Evolutionary conservation across 2,329 filamentous ascomycete species (phyloP), one percentile per base, ranked within the genome.

Genomic region (Sodiomyces alkalinus): DNA sequence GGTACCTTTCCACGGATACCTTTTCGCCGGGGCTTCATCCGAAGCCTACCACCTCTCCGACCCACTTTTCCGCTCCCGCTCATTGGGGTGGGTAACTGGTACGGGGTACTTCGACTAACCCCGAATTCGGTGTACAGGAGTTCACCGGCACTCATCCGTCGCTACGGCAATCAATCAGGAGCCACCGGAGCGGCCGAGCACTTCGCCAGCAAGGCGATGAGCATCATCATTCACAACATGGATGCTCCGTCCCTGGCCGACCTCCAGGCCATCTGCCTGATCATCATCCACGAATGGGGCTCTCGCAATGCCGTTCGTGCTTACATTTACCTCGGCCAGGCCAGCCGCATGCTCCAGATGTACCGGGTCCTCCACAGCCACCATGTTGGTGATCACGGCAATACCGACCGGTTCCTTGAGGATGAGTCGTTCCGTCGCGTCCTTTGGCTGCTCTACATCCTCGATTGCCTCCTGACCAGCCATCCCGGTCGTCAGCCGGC

Each of bases 341-440:
- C 68, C 18, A 62, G 66, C n/a, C 64, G 68, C 33, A 72, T 74
- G 67, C 59, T 68, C 18, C 68, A 74, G 50, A 74, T 74, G 68
- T 71, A 65, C 40, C 60, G 66, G 36, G 64, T 74, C 31, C 59
- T 73, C 25, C 64, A 69, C 39, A 58, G 57, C 22, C 66, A 69
- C 39, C 60, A 66, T 38, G n/a, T n/a, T n/a, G 49, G 55, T 22
- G 53, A 58, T 11, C 46, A 51, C 20, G 64, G 67, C 22, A 58
- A 49, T 19, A 40, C 61, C n/a, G 67, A 72, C 39, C 63, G 66
- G 39, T 74, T 73, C 43, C 58, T 71, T 9, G 64, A 68, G 37
- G 67, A 73, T 26, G 68, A 74, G 45, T 68, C 66, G 1, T 66
- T 71, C 45, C 65, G 68, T 28, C 66, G 68, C 19, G 71, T 68